Evolutionary conservation across 305 asterid genomes (phyloP).

Genomic region (Euphrasia arctica): DNA sequence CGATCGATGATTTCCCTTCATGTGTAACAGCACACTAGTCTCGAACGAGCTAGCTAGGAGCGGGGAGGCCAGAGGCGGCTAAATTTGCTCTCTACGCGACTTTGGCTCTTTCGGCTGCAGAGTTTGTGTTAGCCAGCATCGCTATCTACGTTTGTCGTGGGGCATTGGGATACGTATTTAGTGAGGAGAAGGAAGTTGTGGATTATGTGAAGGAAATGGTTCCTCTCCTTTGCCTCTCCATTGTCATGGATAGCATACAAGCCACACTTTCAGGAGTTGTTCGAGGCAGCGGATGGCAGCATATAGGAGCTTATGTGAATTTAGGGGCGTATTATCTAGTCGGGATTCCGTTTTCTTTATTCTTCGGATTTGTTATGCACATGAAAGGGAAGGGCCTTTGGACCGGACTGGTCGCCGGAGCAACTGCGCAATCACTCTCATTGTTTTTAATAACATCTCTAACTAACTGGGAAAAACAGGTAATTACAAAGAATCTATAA

Average conservation of each 20-base stretch:
- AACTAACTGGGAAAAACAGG: constrained; percentile 58
- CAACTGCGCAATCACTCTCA: constrained; percentile 37
- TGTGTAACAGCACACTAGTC: background rate
- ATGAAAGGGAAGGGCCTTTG: constrained; percentile 51
- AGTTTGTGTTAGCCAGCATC: background rate
- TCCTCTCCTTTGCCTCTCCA: constrained; percentile 11
- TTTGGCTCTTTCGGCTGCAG: background rate
- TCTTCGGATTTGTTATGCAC: constrained; percentile 41
- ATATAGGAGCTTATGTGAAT: constrained; percentile 58
- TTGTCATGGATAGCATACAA: constrained; percentile 6
- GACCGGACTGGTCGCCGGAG: constrained; percentile 57
- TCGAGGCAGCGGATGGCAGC: constrained; percentile 68
- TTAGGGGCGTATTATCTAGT: constrained; percentile 53
- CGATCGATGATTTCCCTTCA: background rate
- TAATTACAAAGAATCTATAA: background rate
- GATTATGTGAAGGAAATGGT: background rate
- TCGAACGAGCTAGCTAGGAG: constrained; percentile 17
- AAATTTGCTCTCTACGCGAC: background rate
- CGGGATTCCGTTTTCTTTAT: constrained; percentile 50
- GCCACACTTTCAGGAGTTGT: constrained; percentile 41
- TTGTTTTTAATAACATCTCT: constrained; percentile 42
- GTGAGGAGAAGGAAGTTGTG: background rate
- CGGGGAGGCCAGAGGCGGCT: constrained; percentile 6
- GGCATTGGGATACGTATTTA: background rate
- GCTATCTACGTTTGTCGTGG: background rate